A percentile compares a stretch with the other conserved stretches of the same genome.
Conservation (phyloP, 2,329 filamentous ascomycete species). For the Chaetomiaceae sp. region DNA sequence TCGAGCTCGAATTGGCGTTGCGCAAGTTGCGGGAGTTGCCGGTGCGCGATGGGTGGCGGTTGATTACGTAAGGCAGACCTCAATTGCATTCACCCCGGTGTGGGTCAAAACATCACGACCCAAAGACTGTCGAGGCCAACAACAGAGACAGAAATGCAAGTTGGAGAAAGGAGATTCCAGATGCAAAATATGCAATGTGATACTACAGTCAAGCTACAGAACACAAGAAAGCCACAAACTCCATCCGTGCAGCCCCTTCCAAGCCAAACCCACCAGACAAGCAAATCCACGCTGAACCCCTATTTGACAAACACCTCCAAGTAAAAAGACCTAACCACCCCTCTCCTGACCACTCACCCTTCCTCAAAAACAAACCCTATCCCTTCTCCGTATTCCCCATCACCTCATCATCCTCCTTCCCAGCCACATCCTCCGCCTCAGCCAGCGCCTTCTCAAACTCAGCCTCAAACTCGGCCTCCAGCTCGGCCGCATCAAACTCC, state of each 20-base stretch:
- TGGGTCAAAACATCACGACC: no score
- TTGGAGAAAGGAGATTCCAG: neutral
- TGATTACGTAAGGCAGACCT: neutral
- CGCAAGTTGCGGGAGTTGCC: neutral
- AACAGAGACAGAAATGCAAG: no score
- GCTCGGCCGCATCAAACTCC: constrained; percentile 45
- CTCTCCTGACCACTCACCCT: neutral
- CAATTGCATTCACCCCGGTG: neutral
- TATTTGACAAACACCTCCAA: neutral
- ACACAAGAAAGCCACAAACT: neutral
- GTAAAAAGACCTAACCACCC: neutral
- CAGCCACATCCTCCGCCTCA: constrained; percentile 14
- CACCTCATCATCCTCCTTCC: constrained; percentile 3
- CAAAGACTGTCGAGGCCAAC: no score
- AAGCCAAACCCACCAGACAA: neutral
- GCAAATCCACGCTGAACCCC: neutral
- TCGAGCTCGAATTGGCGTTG: neutral
- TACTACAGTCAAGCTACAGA: constrained; percentile 4
- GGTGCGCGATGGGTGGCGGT: neutral
- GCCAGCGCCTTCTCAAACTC: constrained; percentile 34
- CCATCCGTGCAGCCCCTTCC: neutral
- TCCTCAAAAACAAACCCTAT: neutral
- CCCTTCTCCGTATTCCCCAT: constrained; percentile 15
- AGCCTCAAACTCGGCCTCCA: constrained; percentile 60
- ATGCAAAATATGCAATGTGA: neutral